These are phyloP conservation scores for Brettanomyces custersianus DNA, from an alignment of 805 yeast species.

Conservation along the genomic window DNA sequence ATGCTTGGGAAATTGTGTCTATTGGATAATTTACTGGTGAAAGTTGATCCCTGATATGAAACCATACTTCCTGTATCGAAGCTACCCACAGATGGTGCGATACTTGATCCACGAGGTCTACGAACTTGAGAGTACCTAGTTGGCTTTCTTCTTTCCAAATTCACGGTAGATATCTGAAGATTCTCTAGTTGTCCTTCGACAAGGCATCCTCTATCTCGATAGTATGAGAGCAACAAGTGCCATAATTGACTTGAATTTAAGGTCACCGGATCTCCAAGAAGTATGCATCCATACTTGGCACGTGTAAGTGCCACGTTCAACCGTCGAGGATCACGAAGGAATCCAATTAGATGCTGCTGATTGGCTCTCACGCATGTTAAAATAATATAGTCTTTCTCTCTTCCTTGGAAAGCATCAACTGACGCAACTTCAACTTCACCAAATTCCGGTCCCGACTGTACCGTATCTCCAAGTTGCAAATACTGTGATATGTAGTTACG, in stretches of 20 bases:
- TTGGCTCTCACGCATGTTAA: slow-evolving; percentile 58
- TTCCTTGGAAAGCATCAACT: slow-evolving; percentile 55
- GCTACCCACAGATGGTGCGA: slow-evolving; percentile 13
- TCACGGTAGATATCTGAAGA: slow-evolving; percentile 63
- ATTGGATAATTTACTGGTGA: slow-evolving; percentile 6
- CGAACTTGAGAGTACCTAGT: neutral
- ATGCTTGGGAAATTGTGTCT: slow-evolving; percentile 3
- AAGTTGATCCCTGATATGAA: slow-evolving; percentile 23
- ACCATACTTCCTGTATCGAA: slow-evolving; percentile 31
- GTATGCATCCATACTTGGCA: slow-evolving; percentile 72
- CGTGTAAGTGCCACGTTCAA: slow-evolving; percentile 84
- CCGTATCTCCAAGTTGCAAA: slow-evolving; percentile 62
- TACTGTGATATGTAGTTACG: slow-evolving; percentile 72
- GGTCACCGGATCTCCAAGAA: slow-evolving; percentile 79
- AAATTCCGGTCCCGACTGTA: slow-evolving; percentile 53
- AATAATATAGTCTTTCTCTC: slow-evolving; percentile 44
- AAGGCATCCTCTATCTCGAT: slow-evolving; percentile 74
- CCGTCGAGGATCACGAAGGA: slow-evolving; percentile 77
- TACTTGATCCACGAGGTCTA: neutral
- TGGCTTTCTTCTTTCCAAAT: slow-evolving; percentile 21
- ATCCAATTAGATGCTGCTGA: slow-evolving; percentile 66
- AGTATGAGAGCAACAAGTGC: slow-evolving; percentile 70
- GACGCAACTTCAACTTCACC: slow-evolving; percentile 78
- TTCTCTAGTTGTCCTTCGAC: slow-evolving; percentile 86
- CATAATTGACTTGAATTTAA: slow-evolving; percentile 64